phyloP scores from a whole-genome alignment of 2,329 filamentous ascomycete species.

The Davidsoniella neocaledoniae region DNA sequence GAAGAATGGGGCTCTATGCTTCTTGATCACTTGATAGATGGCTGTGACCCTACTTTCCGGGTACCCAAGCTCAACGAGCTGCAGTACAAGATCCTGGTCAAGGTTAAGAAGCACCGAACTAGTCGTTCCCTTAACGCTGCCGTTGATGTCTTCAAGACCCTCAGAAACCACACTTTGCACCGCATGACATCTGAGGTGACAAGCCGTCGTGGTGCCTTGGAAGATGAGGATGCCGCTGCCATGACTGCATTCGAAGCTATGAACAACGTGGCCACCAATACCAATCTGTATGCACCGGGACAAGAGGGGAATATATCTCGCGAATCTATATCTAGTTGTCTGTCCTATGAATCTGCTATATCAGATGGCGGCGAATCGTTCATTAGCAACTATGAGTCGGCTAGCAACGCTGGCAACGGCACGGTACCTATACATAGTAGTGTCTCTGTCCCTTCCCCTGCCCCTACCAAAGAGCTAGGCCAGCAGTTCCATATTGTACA shows the following conservation, averaged over 20 bases:
- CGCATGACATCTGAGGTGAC: conserved; percentile 4
- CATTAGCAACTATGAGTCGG: neutral
- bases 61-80: conserved; percentile 58
- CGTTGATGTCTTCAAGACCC: conserved; percentile 19
- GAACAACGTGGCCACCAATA: neutral
- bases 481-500: neutral
- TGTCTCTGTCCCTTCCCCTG: neutral
- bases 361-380: neutral
- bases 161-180: conserved; percentile 19
- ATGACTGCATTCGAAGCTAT: neutral
- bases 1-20: conserved; percentile 68
- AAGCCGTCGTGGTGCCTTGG: neutral
- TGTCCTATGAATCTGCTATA: neutral
- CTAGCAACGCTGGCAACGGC: neutral
- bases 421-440: too few species aligned
- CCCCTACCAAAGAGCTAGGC: neutral
- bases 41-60: conserved; percentile 33
- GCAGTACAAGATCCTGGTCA: conserved; percentile 64
- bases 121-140: conserved; percentile 13
- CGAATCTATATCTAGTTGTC: neutral
- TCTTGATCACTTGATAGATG: conserved; percentile 39
- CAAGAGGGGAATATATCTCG: neutral
- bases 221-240: neutral
- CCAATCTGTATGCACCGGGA: neutral
- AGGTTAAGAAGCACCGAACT: conserved; percentile 48